These are phyloP conservation scores for Quercus phellos DNA, from an alignment of 331 rosid species.

Conservation along the genomic window DNA sequence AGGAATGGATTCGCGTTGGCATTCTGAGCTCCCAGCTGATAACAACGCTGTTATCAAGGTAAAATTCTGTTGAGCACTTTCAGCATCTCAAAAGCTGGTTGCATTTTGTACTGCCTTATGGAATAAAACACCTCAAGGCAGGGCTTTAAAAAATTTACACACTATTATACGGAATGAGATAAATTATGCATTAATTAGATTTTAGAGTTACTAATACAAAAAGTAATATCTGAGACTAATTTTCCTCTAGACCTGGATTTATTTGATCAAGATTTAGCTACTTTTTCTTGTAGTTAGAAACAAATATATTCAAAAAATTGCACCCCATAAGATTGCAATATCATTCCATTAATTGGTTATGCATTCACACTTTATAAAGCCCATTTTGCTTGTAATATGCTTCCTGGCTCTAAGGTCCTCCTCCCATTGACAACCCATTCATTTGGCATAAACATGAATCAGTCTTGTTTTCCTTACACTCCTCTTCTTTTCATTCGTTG, in stretches of 20 bases:
- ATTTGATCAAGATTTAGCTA: not conserved
- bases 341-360: not conserved
- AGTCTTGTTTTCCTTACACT: not conserved
- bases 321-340: not conserved
- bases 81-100: conserved; percentile 6
- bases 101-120: not conserved
- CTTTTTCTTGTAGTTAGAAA: not conserved
- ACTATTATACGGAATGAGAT: not conserved
- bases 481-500: not conserved
- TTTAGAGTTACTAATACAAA: not conserved
- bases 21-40: conserved; percentile 39
- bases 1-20: conserved; percentile 57
- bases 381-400: not conserved
- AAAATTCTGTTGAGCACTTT: conserved; percentile 15
- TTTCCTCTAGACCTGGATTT: not conserved
- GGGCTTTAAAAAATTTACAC: not conserved
- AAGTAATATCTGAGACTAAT: not conserved
- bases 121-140: not conserved
- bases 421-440: not conserved
- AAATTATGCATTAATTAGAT: not conserved
- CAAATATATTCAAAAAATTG: conserved; percentile 2
- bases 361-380: not conserved
- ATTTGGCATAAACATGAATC: not conserved
- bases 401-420: not conserved
- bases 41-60: conserved; percentile 72